Evolutionary conservation across 495 filamentous ascomycete genomes (phyloP).

Genomic region (Parachaetomium inaequale): DNA sequence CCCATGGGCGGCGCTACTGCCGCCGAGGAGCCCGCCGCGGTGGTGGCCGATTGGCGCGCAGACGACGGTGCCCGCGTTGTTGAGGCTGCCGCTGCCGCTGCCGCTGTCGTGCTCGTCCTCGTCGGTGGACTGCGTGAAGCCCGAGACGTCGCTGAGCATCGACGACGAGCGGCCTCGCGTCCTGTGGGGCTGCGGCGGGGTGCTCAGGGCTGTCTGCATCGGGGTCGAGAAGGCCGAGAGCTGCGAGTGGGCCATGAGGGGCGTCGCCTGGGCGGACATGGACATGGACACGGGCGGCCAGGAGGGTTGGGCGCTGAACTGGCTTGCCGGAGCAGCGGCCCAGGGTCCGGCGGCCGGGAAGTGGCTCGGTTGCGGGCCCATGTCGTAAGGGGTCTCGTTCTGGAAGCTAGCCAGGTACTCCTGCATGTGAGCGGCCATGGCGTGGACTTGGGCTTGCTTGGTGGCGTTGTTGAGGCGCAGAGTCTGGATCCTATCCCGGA

Average conservation of each 20-base stretch:
- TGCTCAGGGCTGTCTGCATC: slow-evolving; percentile 17
- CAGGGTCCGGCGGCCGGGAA: slow-evolving; percentile 25
- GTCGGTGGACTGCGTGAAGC: slow-evolving; percentile 59
- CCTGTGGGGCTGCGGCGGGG: slow-evolving; percentile 28
- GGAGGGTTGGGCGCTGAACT: slow-evolving; percentile 19
- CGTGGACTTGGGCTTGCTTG: slow-evolving; percentile 41
- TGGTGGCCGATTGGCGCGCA: slow-evolving; percentile 11
- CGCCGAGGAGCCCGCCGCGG: neutral
- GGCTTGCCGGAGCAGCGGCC: slow-evolving; percentile 17
- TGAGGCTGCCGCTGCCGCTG: neutral
- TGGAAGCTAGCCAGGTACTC: slow-evolving; percentile 40
- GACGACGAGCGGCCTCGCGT: slow-evolving; percentile 58
- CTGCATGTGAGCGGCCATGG: slow-evolving; percentile 39
- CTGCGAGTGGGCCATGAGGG: slow-evolving; percentile 23
- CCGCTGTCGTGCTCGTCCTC: slow-evolving; percentile 28
- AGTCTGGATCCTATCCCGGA: slow-evolving; percentile 37
- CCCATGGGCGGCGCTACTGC: slow-evolving; percentile 1
- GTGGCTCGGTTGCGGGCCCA: slow-evolving; percentile 19
- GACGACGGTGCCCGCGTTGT: slow-evolving; percentile 5
- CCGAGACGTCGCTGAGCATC: slow-evolving; percentile 64
- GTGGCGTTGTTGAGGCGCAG: slow-evolving; percentile 37
- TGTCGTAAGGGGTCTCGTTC: slow-evolving; percentile 29
- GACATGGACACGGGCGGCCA: slow-evolving; percentile 33
- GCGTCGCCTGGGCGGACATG: slow-evolving; percentile 10
- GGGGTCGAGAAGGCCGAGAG: slow-evolving; percentile 26